A percentile compares a stretch with the other conserved stretches of the same genome.
Evolutionary conservation across 2,329 filamentous ascomycete species (phyloP).

Genomic region (Elsinoe perseae): DNA sequence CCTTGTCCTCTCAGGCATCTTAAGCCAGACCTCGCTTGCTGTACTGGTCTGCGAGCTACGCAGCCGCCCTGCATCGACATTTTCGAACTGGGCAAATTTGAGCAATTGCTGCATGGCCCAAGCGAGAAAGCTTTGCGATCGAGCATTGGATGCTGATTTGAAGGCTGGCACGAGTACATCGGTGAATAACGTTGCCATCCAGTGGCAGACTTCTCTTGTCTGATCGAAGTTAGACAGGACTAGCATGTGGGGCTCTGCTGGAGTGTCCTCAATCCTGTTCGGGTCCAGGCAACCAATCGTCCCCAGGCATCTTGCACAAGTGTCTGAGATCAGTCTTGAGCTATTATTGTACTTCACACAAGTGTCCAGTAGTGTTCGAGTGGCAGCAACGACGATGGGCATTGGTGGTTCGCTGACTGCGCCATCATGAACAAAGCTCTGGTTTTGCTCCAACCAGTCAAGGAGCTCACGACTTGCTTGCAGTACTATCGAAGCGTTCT

Average conservation of each 20-base stretch:
- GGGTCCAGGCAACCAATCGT: slow-evolving; percentile 87
- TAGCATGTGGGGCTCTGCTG: slow-evolving; percentile 74
- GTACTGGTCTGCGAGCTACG: slow-evolving; percentile 50
- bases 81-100: slow-evolving; percentile 64
- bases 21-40: slow-evolving; percentile 66
- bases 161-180: slow-evolving; percentile 87
- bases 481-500: slow-evolving; percentile 77
- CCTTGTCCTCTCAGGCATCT: slow-evolving; percentile 66
- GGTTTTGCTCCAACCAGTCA: slow-evolving; percentile 62
- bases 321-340: slow-evolving; percentile 57
- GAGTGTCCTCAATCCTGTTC: slow-evolving; percentile 73
- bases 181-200: slow-evolving; percentile 76
- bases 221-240: slow-evolving; percentile 79
- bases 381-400: slow-evolving; percentile 60
- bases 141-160: slow-evolving; percentile 78
- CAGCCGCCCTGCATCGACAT: slow-evolving; percentile 45
- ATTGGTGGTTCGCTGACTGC: slow-evolving; percentile 79
- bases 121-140: slow-evolving; percentile 81
- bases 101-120: slow-evolving; percentile 92
- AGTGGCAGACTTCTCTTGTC: slow-evolving; percentile 71
- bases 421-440: slow-evolving; percentile 70
- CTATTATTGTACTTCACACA: slow-evolving; percentile 69
- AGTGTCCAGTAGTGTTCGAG: slow-evolving; percentile 75
- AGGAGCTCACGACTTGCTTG: slow-evolving; percentile 73
- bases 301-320: slow-evolving; percentile 77